Conservation (phyloP, 805 yeast genomes). For the Ogataea zsoltii region DNA sequence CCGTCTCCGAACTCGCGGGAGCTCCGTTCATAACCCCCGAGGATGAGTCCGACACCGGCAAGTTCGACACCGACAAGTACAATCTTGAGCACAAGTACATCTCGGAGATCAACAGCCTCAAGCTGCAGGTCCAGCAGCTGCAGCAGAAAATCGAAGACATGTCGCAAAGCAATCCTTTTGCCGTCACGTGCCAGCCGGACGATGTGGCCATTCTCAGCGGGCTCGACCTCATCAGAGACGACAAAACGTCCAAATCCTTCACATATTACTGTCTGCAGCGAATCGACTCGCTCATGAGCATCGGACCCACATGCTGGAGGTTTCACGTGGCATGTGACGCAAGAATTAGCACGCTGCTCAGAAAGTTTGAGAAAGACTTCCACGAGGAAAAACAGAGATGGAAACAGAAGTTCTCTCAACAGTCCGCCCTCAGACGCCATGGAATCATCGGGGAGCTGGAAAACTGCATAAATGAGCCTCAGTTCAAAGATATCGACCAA, state of each 20-base stretch:
- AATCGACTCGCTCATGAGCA: background rate
- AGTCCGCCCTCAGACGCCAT: background rate
- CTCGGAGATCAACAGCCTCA: background rate
- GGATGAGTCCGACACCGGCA: no score
- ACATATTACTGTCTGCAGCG: background rate
- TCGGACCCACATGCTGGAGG: conserved; percentile 24
- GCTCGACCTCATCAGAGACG: background rate
- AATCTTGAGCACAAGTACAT: background rate
- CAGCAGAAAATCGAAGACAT: background rate
- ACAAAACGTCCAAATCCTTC: background rate
- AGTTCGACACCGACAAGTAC: no score
- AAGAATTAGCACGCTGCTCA: conserved; percentile 7
- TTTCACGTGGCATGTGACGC: conserved; percentile 12
- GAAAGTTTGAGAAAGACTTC: conserved; percentile 2
- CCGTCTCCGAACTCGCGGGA: background rate
- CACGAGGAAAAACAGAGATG: conserved; percentile 16
- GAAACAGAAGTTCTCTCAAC: conserved; percentile 12
- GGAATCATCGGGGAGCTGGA: conserved; percentile 1
- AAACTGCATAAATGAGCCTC: background rate
- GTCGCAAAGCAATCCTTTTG: background rate
- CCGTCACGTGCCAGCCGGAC: background rate
- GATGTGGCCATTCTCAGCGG: background rate
- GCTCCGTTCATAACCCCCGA: background rate
- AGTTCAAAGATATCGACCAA: background rate
- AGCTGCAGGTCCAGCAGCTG: background rate